A percentile compares a stretch with the other conserved stretches of the same genome.
Conservation (phyloP, 768 basidiomycete species). For the Mrakia blollopis region DNA sequence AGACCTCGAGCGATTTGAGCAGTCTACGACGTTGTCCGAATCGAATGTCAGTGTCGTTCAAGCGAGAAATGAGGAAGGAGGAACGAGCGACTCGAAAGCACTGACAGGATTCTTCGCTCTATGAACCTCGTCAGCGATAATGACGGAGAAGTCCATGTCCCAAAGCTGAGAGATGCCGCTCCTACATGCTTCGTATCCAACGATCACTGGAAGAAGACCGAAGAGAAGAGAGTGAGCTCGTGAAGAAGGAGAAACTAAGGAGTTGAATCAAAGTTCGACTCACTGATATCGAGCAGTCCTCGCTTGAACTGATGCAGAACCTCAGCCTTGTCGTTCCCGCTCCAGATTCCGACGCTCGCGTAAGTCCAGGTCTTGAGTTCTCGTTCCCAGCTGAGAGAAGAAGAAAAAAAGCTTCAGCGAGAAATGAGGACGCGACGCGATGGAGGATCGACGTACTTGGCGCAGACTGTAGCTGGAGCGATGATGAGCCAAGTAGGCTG, state of each 20-base stretch:
- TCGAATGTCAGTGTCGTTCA: neutral
- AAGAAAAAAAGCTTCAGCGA: neutral
- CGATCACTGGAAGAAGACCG: conserved; percentile 42
- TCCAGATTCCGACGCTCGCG: neutral
- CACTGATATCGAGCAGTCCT: too few relatives aligned
- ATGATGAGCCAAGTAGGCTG: conserved; percentile 78
- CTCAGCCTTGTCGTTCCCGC: neutral
- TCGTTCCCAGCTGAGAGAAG: too few relatives aligned
- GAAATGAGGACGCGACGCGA: conserved; percentile 48
- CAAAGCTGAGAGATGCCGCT: neutral
- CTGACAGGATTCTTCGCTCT: conserved; percentile 73
- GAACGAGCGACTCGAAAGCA: neutral
- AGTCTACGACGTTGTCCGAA: too few relatives aligned
- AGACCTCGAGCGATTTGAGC: too few relatives aligned
- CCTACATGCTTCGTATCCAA: neutral
- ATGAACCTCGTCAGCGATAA: conserved; percentile 79
- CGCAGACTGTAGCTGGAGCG: conserved; percentile 67
- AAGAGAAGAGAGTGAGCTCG: conserved; percentile 51
- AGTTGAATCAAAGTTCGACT: too few relatives aligned
- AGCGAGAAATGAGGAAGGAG: neutral
- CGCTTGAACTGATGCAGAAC: too few relatives aligned
- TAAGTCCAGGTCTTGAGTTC: neutral
- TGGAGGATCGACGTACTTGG: conserved; percentile 80
- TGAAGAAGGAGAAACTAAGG: too few relatives aligned
- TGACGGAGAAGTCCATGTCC: conserved; percentile 33